Conservation (phyloP, 139 green algal species). For the Axilococcus clingmanii region DNA sequence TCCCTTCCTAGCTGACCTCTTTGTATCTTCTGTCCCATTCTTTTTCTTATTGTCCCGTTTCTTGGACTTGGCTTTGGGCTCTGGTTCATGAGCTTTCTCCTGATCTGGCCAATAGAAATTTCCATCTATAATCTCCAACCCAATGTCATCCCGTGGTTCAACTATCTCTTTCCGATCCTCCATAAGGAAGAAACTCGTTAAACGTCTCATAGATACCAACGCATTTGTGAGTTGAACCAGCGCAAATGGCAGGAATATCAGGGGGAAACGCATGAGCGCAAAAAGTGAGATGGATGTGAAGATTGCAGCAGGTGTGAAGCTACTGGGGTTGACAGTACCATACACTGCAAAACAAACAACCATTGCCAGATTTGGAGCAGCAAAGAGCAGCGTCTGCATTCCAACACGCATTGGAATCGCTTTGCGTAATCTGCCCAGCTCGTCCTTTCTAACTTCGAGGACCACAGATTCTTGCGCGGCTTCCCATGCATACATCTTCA, state of each 20-base stretch:
- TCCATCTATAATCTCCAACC: conserved; percentile 21
- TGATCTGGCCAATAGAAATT: conserved; percentile 38
- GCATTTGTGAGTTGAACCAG: conserved; percentile 46
- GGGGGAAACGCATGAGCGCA: conserved; percentile 83
- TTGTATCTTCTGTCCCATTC: conserved; percentile 1
- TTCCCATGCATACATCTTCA: conserved; percentile 87
- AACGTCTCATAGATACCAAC: conserved; percentile 37
- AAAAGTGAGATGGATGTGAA: conserved; percentile 90
- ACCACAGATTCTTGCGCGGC: conserved; percentile 35
- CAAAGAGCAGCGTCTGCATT: conserved; percentile 69
- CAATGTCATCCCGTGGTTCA: conserved; percentile 12
- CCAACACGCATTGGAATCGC: conserved; percentile 42
- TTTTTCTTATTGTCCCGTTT: conserved; percentile 18
- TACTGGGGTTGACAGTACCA: conserved; percentile 14
- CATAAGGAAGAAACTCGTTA: conserved; percentile 36
- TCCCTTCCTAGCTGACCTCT: neutral
- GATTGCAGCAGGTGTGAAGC: conserved; percentile 49
- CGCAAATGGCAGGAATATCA: conserved; percentile 81
- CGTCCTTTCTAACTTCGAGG: conserved; percentile 37
- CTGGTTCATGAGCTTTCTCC: too few relatives aligned
- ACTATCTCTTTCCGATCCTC: conserved; percentile 38
- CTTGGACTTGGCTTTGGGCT: conserved; percentile 1
- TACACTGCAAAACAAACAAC: conserved; percentile 77
- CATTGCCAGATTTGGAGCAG: conserved; percentile 59
- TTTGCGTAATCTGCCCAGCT: conserved; percentile 49